Evolutionary conservation across 2,329 filamentous ascomycete genomes (phyloP), one percentile per base, ranked within the genome.

Genomic region (Colletotrichum sp.): DNA sequence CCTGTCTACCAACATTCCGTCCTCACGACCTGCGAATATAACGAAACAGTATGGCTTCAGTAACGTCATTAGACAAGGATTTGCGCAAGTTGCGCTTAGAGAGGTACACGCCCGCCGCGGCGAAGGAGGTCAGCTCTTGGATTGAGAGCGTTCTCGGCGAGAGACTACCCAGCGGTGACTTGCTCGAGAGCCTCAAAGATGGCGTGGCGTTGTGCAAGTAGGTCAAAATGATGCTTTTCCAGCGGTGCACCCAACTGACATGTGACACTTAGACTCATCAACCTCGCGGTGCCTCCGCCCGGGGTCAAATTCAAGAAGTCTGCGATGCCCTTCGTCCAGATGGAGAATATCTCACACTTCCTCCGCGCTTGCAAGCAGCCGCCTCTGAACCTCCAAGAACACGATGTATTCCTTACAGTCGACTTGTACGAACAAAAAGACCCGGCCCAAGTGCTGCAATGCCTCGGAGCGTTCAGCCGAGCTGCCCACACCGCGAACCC

Each of bases 301-400:
- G 94, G 94, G 36, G 91, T 98, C 86, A 95, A 94, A 84, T 99
- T 94, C 90, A 99, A 99, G 87, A 90, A 94, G 82, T 98, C 96
- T 1, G 87, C 92, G 55, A 99, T 99, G 96, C 97, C 97, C 0
- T 99, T 99, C 83, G 96, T 99, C 55, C 97, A 99, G 86, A 99
- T 99, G 96, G 97, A 99, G 85, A 99, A 99, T 84, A 98, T 99
- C 82, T 98, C 96, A 6, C 95, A 98, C 83, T 99, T 98, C 86
- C 92, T 99, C 70, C 93, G 92, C 82, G 96, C 95, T 76, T 98
- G 96, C 88, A 95, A 98, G 85, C 88, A 91, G 67, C 92, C 95
- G 30, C 97, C 97, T 1, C 88, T 99, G 69, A 96, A 93, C 85
- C 92, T 99, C 76, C 96, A 95, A 74, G 93, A 96, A 62, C 97